A percentile compares a stretch with the other conserved stretches of the same genome.
Conservation (phyloP, 2,329 filamentous ascomycete species). For the Cladosporium sp. region DNA sequence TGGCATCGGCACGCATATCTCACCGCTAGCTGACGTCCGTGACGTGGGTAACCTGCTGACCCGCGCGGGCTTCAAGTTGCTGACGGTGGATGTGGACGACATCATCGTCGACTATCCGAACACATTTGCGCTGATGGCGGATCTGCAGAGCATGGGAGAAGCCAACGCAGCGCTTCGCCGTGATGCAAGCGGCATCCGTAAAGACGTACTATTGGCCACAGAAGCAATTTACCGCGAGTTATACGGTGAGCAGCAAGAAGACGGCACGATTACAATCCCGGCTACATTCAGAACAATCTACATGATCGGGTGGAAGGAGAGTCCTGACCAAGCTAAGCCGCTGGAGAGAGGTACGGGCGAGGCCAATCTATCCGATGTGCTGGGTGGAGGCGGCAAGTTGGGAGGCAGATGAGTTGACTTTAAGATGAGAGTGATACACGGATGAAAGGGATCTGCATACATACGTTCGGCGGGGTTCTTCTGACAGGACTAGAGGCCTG, state of each 20-base stretch:
- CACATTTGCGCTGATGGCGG: conserved; percentile 83
- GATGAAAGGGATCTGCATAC: too few relatives aligned
- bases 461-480: too few relatives aligned
- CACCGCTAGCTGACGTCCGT: conserved; percentile 82
- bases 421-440: too few relatives aligned
- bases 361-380: conserved; percentile 79
- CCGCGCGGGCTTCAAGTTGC: conserved; percentile 84
- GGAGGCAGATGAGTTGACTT: too few relatives aligned
- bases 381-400: conserved; percentile 41
- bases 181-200: conserved; percentile 66
- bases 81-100: conserved; percentile 96
- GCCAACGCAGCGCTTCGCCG: conserved; percentile 81
- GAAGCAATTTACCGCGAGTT: conserved; percentile 84
- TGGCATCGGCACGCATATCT: conserved; percentile 87
- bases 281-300: conserved; percentile 94
- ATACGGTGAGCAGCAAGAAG: conserved; percentile 66
- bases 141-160: conserved; percentile 95
- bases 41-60: conserved; percentile 85
- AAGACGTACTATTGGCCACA: conserved; percentile 79
- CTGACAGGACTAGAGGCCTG: too few relatives aligned
- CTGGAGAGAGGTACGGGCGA: conserved; percentile 77
- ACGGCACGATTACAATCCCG: conserved; percentile 57
- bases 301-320: conserved; percentile 98
- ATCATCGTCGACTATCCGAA: conserved; percentile 93
- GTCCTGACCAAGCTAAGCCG: conserved; percentile 70